Evolutionary conservation across 2,329 filamentous ascomycete genomes (phyloP).

Genomic region (Fusarium veterinarium): DNA sequence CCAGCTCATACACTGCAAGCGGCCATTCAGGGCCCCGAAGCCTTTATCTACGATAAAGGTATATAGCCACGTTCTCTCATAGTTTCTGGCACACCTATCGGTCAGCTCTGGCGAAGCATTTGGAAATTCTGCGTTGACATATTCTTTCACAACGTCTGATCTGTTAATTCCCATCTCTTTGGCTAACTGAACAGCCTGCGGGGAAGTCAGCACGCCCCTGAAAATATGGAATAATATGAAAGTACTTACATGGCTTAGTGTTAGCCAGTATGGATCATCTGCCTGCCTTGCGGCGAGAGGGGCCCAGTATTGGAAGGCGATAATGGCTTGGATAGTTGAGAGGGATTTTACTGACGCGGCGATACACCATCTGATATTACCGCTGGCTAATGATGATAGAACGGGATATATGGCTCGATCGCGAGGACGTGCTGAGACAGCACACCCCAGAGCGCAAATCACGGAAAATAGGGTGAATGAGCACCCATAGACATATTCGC

Average conservation of each 20-base stretch:
- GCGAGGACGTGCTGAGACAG: constrained; percentile 8
- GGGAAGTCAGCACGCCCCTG: fast-evolving
- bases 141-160: constrained; percentile 5
- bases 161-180: constrained; percentile 10
- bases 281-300: constrained; percentile 1
- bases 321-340: constrained; percentile 10
- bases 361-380: constrained; percentile 16
- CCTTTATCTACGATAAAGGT: constrained; percentile 15
- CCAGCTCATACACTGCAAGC: constrained; percentile 8
- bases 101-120: not conserved
- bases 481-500: constrained; percentile 10
- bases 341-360: constrained; percentile 1
- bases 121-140: not conserved
- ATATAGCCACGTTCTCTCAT: constrained; percentile 10
- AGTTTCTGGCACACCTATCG: constrained; percentile 5
- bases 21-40: constrained; percentile 8
- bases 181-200: constrained; percentile 6
- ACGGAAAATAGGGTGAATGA: constrained; percentile 18
- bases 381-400: not conserved
- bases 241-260: not conserved
- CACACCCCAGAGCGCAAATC: constrained; percentile 6
- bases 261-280: constrained; percentile 10
- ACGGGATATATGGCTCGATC: constrained; percentile 19
- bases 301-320: constrained; percentile 15
- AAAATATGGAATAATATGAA: fast-evolving